Evolutionary conservation across 805 yeast species (phyloP), one percentile per base, ranked within the genome.

Genomic region (Ogataea neopini): DNA sequence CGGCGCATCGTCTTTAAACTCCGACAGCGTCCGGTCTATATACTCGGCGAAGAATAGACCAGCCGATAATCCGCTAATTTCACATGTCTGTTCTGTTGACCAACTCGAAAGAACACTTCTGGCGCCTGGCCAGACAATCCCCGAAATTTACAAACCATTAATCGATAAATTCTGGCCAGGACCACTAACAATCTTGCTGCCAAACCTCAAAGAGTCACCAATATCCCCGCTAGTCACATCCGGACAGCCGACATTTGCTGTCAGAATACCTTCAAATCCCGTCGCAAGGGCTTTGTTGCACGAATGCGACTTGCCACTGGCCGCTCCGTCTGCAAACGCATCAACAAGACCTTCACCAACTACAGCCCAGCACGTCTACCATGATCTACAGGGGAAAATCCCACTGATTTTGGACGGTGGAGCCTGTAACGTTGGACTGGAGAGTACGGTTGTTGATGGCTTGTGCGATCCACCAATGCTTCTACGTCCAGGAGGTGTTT

Each of bases 291-390:
- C 98, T 0, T 70, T 94, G 39, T 90, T 94, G 45, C 86, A 88
- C 1, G 59, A 87, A 10, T 80, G 95, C 45, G 94, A 90, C 54
- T 78, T 86, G 1, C 98, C 99, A 1, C 68, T 94, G 30, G 99
- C 99, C 1, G 99, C 99, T 0, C 99, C 99, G 0, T 88, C 96
- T 1, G 99, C 99, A 2, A 94, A 94, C 66, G 92, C 97, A 1
- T 89, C 97, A 1, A 94, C 99, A 0, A 72, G 89, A 43, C 99
- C 99, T 1, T 86, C 96, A 15, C 97, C 98, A 1, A 94, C 99
- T 0, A 60, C 75, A 28, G 98, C 99, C 0, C 67, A 75, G 8
- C 99, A 94, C 63, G 99, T 94, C 0, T 79, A 69, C 55, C 80
- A 81, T 59, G 99, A 94, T 61, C 67, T 94, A 45, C 61, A 86